Conservation (phyloP, 2,329 filamentous ascomycete species). For the Arachnomyces sp. region DNA sequence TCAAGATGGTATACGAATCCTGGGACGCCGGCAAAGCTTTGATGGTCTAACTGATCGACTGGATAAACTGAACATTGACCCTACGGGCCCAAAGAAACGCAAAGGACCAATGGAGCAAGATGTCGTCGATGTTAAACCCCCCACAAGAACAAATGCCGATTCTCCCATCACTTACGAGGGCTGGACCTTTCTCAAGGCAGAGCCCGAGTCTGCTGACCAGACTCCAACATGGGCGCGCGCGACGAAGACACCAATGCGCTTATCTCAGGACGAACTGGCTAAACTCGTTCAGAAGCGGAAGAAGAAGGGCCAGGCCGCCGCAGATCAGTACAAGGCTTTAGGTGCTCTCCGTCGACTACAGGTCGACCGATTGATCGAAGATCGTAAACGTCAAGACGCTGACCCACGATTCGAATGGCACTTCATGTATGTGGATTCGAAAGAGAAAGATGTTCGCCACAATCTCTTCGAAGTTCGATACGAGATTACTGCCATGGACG, state of each 20-base stretch:
- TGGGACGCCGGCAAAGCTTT: too few species aligned
- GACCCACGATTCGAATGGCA: constrained; percentile 28
- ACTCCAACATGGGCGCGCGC: constrained; percentile 24
- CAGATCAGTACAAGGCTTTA: constrained; percentile 24
- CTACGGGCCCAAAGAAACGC: too few species aligned
- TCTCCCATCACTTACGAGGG: constrained; percentile 20
- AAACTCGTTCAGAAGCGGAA: constrained; percentile 24
- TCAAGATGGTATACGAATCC: too few species aligned
- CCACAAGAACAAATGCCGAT: not conserved
- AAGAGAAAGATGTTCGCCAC: constrained; percentile 20
- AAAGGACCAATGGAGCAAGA: too few species aligned
- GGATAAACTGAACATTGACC: too few species aligned
- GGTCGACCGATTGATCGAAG: constrained; percentile 28
- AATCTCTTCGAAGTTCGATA: constrained; percentile 14
- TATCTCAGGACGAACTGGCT: constrained; percentile 24
- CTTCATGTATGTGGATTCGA: constrained; percentile 27
- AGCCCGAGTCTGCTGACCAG: constrained; percentile 19
- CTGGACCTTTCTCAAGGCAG: constrained; percentile 29
- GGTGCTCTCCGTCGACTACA: constrained; percentile 22
- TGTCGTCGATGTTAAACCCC: too few species aligned
- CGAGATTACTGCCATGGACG: constrained; percentile 25
- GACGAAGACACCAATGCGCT: constrained; percentile 22
- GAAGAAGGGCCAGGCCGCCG: constrained; percentile 16
- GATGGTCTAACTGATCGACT: too few species aligned
- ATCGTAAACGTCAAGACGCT: constrained; percentile 17